Percentiles rank a stretch among this genome's conserved stretches.
Evolutionary conservation across 805 yeast genomes (phyloP).

Genomic region (Nakazawaea holstii): DNA sequence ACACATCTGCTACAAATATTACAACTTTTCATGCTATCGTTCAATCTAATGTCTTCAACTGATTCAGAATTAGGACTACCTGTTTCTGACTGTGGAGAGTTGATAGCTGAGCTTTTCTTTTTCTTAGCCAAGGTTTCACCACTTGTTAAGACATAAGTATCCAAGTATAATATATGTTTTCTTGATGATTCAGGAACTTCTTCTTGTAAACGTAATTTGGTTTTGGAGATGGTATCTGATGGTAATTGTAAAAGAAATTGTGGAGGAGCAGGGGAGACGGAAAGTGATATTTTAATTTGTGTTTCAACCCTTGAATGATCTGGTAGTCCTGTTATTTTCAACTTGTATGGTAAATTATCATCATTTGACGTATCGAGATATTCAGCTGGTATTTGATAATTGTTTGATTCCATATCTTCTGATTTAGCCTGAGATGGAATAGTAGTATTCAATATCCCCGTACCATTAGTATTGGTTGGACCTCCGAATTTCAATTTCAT

Average conservation of each 20-base stretch:
- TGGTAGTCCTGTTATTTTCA: constrained; percentile 63
- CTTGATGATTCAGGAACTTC: constrained; percentile 42
- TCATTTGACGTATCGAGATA: constrained; percentile 19
- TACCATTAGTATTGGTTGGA: neutral
- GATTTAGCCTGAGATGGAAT: constrained; percentile 1
- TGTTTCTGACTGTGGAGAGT: constrained; percentile 6
- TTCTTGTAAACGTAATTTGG: constrained; percentile 65
- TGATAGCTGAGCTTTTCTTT: constrained; percentile 7
- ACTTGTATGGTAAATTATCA: constrained; percentile 37
- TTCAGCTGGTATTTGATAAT: constrained; percentile 21
- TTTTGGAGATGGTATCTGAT: constrained; percentile 80
- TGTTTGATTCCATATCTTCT: neutral
- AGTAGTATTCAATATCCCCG: neutral
- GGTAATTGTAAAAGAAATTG: constrained; percentile 76
- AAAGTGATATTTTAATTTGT: constrained; percentile 74
- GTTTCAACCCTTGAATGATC: constrained; percentile 89
- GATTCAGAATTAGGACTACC: neutral
- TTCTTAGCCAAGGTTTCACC: neutral
- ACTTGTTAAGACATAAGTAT: constrained; percentile 73
- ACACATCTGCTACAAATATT: constrained; percentile 85
- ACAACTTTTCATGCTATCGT: constrained; percentile 34
- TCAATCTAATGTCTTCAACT: constrained; percentile 5
- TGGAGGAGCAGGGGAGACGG: constrained; percentile 71
- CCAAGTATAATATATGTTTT: constrained; percentile 59
- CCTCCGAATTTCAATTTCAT: constrained; percentile 51